These are phyloP conservation scores for Cryptosporidium sp. DNA, from an alignment of 169 alveolate genomes.

Conservation along the genomic window DNA sequence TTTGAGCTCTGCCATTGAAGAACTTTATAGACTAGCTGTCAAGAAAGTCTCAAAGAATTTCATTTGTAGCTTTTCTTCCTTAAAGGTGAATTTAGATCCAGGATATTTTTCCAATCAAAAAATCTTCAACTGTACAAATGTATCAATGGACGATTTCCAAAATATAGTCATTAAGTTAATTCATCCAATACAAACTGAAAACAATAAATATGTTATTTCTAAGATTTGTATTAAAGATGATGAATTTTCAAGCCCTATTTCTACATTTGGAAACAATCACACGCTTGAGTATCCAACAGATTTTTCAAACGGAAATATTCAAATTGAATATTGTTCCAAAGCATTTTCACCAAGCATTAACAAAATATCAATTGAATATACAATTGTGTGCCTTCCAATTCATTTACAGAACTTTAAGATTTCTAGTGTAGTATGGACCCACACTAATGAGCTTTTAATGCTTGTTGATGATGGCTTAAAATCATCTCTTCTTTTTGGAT, in stretches of 20 bases:
- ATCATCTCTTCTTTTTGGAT: slow-evolving; percentile 1
- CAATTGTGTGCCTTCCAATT: background rate
- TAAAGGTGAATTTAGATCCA: slow-evolving; percentile 9
- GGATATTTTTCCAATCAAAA: background rate
- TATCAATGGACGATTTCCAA: slow-evolving; percentile 21
- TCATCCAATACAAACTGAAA: background rate
- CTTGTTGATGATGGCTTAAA: slow-evolving; percentile 2
- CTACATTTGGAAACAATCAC: background rate
- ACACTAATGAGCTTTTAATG: background rate
- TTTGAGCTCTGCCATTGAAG: slow-evolving; percentile 1
- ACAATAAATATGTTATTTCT: background rate
- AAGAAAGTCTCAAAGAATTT: slow-evolving; percentile 4
- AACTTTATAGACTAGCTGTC: slow-evolving; percentile 21
- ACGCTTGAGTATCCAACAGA: background rate
- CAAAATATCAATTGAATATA: background rate
- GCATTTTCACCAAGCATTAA: background rate
- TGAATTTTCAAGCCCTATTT: background rate
- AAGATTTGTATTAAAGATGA: background rate
- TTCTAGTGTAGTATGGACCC: slow-evolving; percentile 16
- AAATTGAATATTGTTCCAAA: background rate
- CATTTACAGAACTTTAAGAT: background rate
- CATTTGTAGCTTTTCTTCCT: slow-evolving; percentile 4
- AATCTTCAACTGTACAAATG: background rate
- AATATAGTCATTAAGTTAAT: background rate
- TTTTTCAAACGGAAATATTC: background rate